Evolutionary conservation across 1,284 basidiomycete genomes (phyloP).

Genomic region (Pholiota adiposa): DNA sequence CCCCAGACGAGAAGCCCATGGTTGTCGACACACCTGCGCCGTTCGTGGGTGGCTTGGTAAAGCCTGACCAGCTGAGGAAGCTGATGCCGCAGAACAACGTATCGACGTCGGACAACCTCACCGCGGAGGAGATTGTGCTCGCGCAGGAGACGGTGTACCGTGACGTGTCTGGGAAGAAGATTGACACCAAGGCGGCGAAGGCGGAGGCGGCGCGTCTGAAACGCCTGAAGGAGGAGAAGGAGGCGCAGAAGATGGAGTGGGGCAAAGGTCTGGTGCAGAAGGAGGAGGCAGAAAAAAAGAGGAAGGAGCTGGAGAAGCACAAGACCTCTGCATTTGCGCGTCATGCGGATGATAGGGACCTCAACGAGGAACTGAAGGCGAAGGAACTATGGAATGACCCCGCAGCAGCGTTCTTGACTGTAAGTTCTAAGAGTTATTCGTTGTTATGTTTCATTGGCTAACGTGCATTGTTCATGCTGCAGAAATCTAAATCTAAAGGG

Average conservation of each 20-base stretch:
- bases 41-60: conserved; percentile 79
- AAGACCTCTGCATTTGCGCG: conserved; percentile 73
- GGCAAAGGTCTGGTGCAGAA: conserved; percentile 92
- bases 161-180: conserved; percentile 85
- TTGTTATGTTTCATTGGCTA: neutral
- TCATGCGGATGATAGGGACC: conserved; percentile 79
- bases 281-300: conserved; percentile 72
- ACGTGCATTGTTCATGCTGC: conserved; percentile 9
- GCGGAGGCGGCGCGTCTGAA: conserved; percentile 83
- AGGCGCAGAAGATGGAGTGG: conserved; percentile 95
- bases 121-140: conserved; percentile 60
- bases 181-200: conserved; percentile 84
- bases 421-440: conserved; percentile 42
- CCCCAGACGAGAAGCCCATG: conserved; percentile 73
- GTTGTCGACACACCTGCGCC: conserved; percentile 56
- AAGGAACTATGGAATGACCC: conserved; percentile 94
- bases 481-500: conserved; percentile 78
- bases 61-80: conserved; percentile 65
- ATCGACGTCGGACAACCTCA: conserved; percentile 37
- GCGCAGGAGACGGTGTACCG: conserved; percentile 94
- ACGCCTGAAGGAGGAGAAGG: conserved; percentile 80
- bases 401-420: conserved; percentile 90
- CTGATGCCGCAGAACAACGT: conserved; percentile 48
- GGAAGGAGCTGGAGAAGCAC: conserved; percentile 70
- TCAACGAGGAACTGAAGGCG: conserved; percentile 84